A percentile compares a stretch with the other conserved stretches of the same genome.
Evolutionary conservation across 306 rosid species (phyloP).

Genomic region (Citrullus colocynthis): DNA sequence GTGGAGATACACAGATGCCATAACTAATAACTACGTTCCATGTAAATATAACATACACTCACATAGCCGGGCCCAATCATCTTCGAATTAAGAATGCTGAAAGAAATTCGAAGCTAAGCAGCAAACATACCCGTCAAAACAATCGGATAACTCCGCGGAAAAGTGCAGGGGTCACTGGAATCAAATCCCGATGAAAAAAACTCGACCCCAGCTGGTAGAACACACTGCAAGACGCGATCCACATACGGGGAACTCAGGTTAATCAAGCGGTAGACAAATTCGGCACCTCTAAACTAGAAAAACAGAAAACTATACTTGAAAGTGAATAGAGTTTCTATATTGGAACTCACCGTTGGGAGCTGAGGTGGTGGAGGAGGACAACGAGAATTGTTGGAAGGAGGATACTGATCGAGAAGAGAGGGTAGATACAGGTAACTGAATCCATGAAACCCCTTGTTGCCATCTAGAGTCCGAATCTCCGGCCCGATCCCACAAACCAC

Average conservation of each 20-base stretch:
- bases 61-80: not conserved
- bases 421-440: slow-evolving; percentile 43
- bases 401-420: slow-evolving; percentile 76
- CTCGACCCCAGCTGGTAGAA: slow-evolving; percentile 88
- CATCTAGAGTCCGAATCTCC: slow-evolving; percentile 79
- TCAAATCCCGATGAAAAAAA: slow-evolving; percentile 62
- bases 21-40: not conserved
- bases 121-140: slow-evolving; percentile 64
- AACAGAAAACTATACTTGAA: not conserved
- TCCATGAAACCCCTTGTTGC: slow-evolving; percentile 80
- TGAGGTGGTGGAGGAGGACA: slow-evolving; percentile 97
- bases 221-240: slow-evolving; percentile 48
- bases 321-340: not conserved
- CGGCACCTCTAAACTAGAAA: not conserved
- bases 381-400: slow-evolving; percentile 64
- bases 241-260: slow-evolving; percentile 1
- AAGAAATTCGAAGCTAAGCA: slow-evolving; percentile 7
- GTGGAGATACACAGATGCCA: not conserved
- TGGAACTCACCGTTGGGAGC: slow-evolving; percentile 62
- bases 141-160: slow-evolving; percentile 90
- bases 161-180: slow-evolving; percentile 40
- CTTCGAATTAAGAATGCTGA: not conserved
- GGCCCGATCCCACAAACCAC: slow-evolving; percentile 98
- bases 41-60: not conserved
- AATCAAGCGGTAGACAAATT: not conserved